Conservation (phyloP, 768 basidiomycete genomes). For the Astraeus odoratus region DNA sequence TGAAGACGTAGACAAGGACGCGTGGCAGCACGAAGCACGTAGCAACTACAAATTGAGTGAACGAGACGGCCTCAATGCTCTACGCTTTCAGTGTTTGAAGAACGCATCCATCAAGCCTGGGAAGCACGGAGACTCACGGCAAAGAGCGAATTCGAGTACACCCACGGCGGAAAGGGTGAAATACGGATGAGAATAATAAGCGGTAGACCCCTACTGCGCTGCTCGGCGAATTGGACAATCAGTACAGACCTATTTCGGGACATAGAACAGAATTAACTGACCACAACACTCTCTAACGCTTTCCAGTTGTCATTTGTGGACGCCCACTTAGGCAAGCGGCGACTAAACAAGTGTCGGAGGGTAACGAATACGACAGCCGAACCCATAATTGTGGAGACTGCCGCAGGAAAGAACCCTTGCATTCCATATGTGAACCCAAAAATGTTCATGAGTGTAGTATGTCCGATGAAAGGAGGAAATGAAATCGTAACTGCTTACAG, state of each 20-base stretch:
- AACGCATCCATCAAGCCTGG: neutral
- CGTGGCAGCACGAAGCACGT: conserved; percentile 69
- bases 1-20: conserved; percentile 64
- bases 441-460: conserved; percentile 39
- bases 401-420: conserved; percentile 64
- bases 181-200: conserved; percentile 75
- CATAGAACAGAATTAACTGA: conserved; percentile 27
- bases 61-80: conserved; percentile 66
- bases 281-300: conserved; percentile 69
- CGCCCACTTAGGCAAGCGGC: conserved; percentile 53
- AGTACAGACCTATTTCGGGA: neutral
- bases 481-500: conserved; percentile 18
- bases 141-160: conserved; percentile 77
- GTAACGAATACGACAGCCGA: conserved; percentile 54
- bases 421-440: conserved; percentile 83
- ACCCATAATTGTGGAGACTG: conserved; percentile 54
- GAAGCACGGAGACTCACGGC: conserved; percentile 42
- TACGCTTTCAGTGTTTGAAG: conserved; percentile 22
- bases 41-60: conserved; percentile 73
- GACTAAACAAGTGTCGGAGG: conserved; percentile 52
- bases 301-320: conserved; percentile 65
- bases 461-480: conserved; percentile 28
- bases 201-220: conserved; percentile 74
- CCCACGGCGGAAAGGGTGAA: conserved; percentile 83
- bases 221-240: conserved; percentile 5